Evolutionary conservation across 805 yeast genomes (phyloP).

Genomic region (Ogataea degrootiae): DNA sequence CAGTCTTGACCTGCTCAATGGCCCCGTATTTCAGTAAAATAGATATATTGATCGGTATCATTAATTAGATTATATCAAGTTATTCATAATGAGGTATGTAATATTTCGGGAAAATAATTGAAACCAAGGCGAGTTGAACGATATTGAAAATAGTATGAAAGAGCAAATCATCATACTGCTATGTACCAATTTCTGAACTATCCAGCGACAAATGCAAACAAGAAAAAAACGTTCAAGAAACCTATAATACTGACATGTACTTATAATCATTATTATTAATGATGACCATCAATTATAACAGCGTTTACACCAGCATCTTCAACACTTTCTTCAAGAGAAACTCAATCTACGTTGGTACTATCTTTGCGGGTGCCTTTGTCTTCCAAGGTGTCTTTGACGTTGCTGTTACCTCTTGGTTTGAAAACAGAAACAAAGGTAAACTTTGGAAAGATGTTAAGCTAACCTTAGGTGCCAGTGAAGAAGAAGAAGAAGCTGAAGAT

Average conservation of each 20-base stretch:
- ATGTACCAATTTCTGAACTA: too few relatives aligned
- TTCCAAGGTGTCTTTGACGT: conserved; percentile 76
- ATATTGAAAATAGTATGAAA: too few relatives aligned
- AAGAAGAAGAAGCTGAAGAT: conserved; percentile 50
- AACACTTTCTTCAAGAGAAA: conserved; percentile 82
- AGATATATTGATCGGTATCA: not conserved
- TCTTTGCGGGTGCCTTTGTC: conserved; percentile 79
- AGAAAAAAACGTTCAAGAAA: too few relatives aligned
- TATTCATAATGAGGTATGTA: conserved; percentile 2
- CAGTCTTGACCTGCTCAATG: not conserved
- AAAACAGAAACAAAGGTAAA: conserved; percentile 76
- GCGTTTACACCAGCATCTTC: conserved; percentile 43
- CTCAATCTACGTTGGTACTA: conserved; percentile 78
- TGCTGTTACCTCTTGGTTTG: conserved; percentile 66
- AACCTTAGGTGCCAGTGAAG: conserved; percentile 51
- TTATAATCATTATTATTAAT: not conserved
- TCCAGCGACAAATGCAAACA: too few relatives aligned
- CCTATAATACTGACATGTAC: too few relatives aligned
- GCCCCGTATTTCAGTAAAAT: not conserved
- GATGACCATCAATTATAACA: not conserved
- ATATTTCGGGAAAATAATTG: too few relatives aligned
- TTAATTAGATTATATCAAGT: not conserved
- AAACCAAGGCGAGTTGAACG: too few relatives aligned
- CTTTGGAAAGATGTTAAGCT: conserved; percentile 78
- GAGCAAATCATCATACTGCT: too few relatives aligned